Evolutionary conservation across 768 basidiomycete species (phyloP), one percentile per base, ranked within the genome.

Genomic region (Porpolomopsis calyptriformis): DNA sequence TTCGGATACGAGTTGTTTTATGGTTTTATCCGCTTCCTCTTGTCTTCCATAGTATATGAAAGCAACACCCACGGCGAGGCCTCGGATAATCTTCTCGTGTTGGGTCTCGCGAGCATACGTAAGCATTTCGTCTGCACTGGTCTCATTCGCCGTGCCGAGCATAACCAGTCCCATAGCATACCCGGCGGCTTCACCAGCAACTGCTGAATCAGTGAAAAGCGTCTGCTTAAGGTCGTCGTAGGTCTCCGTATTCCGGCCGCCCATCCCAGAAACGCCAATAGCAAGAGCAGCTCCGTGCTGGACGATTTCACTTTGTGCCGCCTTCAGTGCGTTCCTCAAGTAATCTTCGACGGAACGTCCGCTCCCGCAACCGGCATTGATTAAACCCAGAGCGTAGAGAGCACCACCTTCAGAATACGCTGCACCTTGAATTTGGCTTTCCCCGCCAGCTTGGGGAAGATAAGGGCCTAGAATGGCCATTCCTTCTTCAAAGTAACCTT

Each of bases 71-170:
- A 99, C 75, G 5, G 93, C 88, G 45, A 99, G 73, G 52, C 92
- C 92, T 37, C 96, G 83, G 46, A 98, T 98, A 57, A 98, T 98
- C 70, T 98, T 99, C 70, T 99, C 96, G 60, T 98, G 96, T 57
- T 96, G 91, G 1, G 96, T 99, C 60, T 99, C 96, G 46, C 85
- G 78, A 23, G 96, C 92, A 58, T 99, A 99, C 43, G 83, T 77
- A 47, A 97, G 69, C 94, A 97, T 98, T 66, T 99, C 96, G 23
- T 87, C 82, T 27, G 91, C 78, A 45, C 80, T 78, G 29, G 78
- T 81, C 23, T 73, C 69, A 35, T 80, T 81, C 12, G 80, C 92
- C 2, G 90, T 92, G n/a, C 92, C 96, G 4, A 99, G 75, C 93
- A 97, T 97, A 58, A 97, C 78, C 44, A 99, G 71, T 25, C 96